Conservation (phyloP, 2,329 filamentous ascomycete species). For the Microdochium nivale region DNA sequence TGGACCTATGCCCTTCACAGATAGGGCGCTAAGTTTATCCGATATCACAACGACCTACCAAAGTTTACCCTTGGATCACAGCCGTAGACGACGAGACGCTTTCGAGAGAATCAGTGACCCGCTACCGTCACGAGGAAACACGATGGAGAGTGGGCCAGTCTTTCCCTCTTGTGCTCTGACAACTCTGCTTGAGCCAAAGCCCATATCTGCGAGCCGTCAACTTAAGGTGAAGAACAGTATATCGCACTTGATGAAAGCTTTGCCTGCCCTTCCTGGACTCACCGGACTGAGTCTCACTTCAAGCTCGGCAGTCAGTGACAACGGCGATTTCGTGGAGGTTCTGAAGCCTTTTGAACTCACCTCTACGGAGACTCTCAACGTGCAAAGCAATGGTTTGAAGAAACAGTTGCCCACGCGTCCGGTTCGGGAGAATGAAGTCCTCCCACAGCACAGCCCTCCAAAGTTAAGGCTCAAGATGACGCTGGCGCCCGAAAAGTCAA, state of each 20-base stretch:
- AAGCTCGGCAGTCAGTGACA: slow-evolving; percentile 7
- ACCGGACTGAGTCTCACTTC: not conserved
- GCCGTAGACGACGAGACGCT: not conserved
- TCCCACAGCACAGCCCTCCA: slow-evolving; percentile 4
- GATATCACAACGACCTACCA: not conserved
- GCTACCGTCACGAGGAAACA: slow-evolving; percentile 16
- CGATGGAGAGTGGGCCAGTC: slow-evolving; percentile 14
- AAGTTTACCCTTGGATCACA: not conserved
- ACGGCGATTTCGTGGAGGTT: slow-evolving; percentile 17
- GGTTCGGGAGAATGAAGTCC: not conserved
- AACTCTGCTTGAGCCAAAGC: slow-evolving; percentile 35
- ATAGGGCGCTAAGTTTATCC: not conserved
- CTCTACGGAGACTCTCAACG: slow-evolving; percentile 1
- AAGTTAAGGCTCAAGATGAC: slow-evolving; percentile 17
- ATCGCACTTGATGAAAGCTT: slow-evolving; percentile 42
- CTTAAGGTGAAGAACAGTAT: slow-evolving; percentile 39
- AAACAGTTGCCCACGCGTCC: not conserved
- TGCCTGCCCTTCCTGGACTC: slow-evolving; percentile 34
- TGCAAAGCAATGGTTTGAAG: not conserved
- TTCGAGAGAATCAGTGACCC: slow-evolving; percentile 6
- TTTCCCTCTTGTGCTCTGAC: slow-evolving; percentile 17
- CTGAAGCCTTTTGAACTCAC: slow-evolving; percentile 16
- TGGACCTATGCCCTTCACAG: not conserved
- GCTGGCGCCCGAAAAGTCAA: slow-evolving; percentile 6
- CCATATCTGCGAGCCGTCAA: slow-evolving; percentile 35